A percentile compares a stretch with the other conserved stretches of the same genome.
These are phyloP conservation scores for Aegilops bicornis DNA, from an alignment of 176 grass and related monocot species.

Conservation along the genomic window DNA sequence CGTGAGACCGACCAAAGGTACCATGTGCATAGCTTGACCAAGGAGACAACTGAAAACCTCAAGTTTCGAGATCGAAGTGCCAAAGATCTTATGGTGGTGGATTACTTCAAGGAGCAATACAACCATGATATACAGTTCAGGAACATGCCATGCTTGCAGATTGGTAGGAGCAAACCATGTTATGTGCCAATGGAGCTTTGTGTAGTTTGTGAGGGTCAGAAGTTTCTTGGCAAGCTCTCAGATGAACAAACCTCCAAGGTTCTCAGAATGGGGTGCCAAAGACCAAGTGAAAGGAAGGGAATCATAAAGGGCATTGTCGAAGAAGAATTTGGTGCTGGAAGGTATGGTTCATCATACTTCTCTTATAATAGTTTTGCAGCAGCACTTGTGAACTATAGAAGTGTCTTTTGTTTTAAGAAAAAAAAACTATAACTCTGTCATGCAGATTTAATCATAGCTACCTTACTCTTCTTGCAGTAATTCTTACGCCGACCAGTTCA, in stretches of 20 bases:
- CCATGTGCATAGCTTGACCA: constrained; percentile 71
- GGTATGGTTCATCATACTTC: constrained; percentile 42
- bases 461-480: constrained; percentile 51
- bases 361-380: constrained; percentile 3
- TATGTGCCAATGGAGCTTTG: constrained; percentile 97
- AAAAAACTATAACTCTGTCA: not conserved
- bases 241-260: constrained; percentile 83
- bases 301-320: constrained; percentile 79
- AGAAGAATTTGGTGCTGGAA: constrained; percentile 50
- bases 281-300: constrained; percentile 75
- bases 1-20: constrained; percentile 85
- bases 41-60: constrained; percentile 65
- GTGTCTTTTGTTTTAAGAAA: not conserved
- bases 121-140: constrained; percentile 94
- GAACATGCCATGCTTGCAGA: constrained; percentile 90
- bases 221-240: constrained; percentile 86
- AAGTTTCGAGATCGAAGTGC: constrained; percentile 82
- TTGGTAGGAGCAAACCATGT: constrained; percentile 85
- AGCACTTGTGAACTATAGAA: constrained; percentile 9
- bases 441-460: constrained; percentile 23
- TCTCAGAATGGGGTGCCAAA: constrained; percentile 85
- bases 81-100: constrained; percentile 68
- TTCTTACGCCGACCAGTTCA: constrained; percentile 67
- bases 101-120: constrained; percentile 94
- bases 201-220: constrained; percentile 84